Evolutionary conservation across 2,329 filamentous ascomycete species (phyloP), one percentile per base, ranked within the genome.

Genomic region (Cyanodermella asteris): DNA sequence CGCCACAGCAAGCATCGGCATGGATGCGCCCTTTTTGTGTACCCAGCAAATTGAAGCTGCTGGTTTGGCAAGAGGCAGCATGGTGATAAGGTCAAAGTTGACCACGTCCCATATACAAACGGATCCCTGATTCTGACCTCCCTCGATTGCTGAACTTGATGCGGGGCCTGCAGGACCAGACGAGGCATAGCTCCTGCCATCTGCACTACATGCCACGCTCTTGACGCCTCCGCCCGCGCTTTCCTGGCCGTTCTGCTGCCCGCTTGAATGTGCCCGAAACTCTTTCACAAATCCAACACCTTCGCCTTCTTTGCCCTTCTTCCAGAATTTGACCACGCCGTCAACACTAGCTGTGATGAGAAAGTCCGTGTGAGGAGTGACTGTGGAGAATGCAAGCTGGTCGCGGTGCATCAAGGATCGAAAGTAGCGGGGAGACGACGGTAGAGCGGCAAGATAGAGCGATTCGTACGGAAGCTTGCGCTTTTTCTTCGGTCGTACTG

Each of bases 311-410:
- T n/a, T n/a, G n/a, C n/a, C n/a, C 54, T 97, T 97, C 55, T 97
- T 97, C 87, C 87, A 97, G 47, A 97, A 97, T 49, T 97, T 97
- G 38, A 94, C 84, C 1, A 84, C 74, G n/a, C 90, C 90, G 44
- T 97, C 87, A 21, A 77, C 55, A 0, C 87, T 94, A 32, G 76
- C 78, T 1, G 87, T 97, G 33, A 97, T 87, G 18, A 97, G 59
- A 44, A 97, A 97, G 38, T 94, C 87, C 31, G 84, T 93, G 31
- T 73, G 56, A 1, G 82, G 82, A 1, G 90, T 91, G 46, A 91
- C 71, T 8, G 72, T 90, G 34, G 78, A 66, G 41, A 82, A 94
- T 29, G 74, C 66, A 24, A 97, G 53, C 51, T 91, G 81, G 37
- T 97, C 87, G 53, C 84, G 82, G 61, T 97, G 87, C 90, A 97